Evolutionary conservation across 192 early-diverging fungal genomes (phyloP), one percentile per base, ranked within the genome.

Genomic region (Entophlyctis luteolus): DNA sequence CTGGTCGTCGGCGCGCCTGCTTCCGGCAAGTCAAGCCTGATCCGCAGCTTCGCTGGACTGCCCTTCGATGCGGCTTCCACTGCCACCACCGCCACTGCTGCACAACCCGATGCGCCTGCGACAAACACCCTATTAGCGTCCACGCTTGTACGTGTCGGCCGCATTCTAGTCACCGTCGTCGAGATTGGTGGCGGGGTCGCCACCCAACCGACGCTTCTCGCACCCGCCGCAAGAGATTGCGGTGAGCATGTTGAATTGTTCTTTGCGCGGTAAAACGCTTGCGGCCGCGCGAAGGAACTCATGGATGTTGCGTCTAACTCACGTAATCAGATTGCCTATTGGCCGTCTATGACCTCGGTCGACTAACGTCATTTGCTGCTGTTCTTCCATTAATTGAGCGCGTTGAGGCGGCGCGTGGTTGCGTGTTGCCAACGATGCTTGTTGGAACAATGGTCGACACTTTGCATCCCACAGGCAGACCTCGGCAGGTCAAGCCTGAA

Each of bases 381-480:
- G 28, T 55, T 18, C 4, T 5, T 4, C 23, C 31, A 29, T 27
- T 55, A 12, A 22, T 55, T 20, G 54, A 55, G 31, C 27, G 6
- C 18, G 36, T 55, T 33, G 54, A 55, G 28, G 54, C 16, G 8
- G 54, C 25, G 23, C 54, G 54, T 33, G 54, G 54, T 16, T 55
- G 54, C 28, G 54, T 55, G 18, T 29, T 27, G 5, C 54, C 54
- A 22, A 55, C 36, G 54, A 12, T 55, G 5, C 31, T 55, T 8
- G 54, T 55, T 1, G 54, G 54, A 33, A 31, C 18, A 14, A 55
- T 34, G 54, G 54, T 55, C 4, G 54, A 55, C 54, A 31, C 54
- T n/a, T n/a, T n/a, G n/a, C n/a, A n/a, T n/a, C n/a, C n/a, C n/a
- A n/a, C n/a, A n/a, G n/a, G 20, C 28, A 29, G 32, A n/a, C 22